Conservation (phyloP, 257 asterid species). For the Penstemon davidsonii region DNA sequence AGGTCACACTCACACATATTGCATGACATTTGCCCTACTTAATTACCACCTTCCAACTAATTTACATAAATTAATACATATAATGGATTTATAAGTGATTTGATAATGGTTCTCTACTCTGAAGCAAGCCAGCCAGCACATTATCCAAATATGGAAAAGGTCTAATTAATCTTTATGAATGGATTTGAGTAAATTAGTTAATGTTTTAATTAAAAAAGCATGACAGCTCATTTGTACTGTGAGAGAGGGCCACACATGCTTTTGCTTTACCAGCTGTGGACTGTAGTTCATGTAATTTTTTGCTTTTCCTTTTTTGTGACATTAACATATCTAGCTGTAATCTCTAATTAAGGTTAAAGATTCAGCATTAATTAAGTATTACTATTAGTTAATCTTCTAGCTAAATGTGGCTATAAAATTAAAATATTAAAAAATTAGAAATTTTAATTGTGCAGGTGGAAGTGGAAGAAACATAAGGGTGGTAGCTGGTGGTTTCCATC, state of each 20-base stretch:
- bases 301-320: slow-evolving; percentile 21
- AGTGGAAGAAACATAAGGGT: slow-evolving; percentile 75
- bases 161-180: background rate
- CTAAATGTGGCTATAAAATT: background rate
- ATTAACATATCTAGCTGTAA: slow-evolving; percentile 22
- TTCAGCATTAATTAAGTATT: background rate
- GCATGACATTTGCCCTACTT: slow-evolving; percentile 4
- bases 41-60: background rate
- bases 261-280: slow-evolving; percentile 44
- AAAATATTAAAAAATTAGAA: no score
- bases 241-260: slow-evolving; percentile 30
- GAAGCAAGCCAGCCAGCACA: background rate
- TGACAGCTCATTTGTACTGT: slow-evolving; percentile 69
- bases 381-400: no score
- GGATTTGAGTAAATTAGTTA: background rate
- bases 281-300: slow-evolving; percentile 18
- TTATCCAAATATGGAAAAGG: background rate
- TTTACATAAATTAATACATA: background rate
- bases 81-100: background rate
- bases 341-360: slow-evolving; percentile 1
- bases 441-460: slow-evolving; percentile 36
- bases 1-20: background rate
- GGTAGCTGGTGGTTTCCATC: slow-evolving; percentile 62
- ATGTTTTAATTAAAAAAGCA: slow-evolving; percentile 44
- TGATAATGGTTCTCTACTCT: background rate